Evolutionary conservation across 2,329 filamentous ascomycete genomes (phyloP).

Genomic region (Trichophyton equinum): DNA sequence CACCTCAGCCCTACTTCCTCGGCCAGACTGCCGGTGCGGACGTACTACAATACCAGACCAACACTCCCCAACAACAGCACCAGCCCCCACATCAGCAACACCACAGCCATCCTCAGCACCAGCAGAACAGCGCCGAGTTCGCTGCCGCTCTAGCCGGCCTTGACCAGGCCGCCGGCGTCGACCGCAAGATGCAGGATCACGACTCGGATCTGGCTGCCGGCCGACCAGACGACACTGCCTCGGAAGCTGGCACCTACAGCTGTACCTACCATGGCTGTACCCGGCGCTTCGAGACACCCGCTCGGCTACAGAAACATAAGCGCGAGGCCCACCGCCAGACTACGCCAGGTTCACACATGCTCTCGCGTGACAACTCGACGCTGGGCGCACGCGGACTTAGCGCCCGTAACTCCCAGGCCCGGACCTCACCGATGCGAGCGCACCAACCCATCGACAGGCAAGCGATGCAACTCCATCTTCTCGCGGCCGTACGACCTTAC

Average conservation of each 20-base stretch:
- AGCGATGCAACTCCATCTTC: slow-evolving; percentile 88
- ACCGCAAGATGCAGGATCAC: slow-evolving; percentile 39
- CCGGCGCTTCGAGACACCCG: slow-evolving; percentile 74
- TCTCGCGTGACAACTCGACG: slow-evolving; percentile 36
- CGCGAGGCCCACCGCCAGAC: slow-evolving; percentile 77
- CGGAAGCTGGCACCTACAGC: slow-evolving; percentile 81
- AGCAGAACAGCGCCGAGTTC: slow-evolving; percentile 16
- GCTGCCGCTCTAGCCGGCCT: slow-evolving; percentile 16
- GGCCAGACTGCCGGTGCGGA: background rate
- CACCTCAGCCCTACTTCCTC: slow-evolving; percentile 9
- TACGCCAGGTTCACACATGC: slow-evolving; percentile 38
- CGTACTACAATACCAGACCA: slow-evolving; percentile 9
- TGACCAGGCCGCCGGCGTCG: slow-evolving; percentile 23
- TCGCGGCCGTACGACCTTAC: slow-evolving; percentile 94
- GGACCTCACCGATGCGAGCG: slow-evolving; percentile 88
- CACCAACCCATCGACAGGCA: slow-evolving; percentile 88
- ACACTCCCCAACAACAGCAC: slow-evolving; percentile 18
- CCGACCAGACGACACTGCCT: slow-evolving; percentile 52
- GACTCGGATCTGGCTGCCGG: background rate
- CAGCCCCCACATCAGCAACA: slow-evolving; percentile 14
- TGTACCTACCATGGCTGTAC: slow-evolving; percentile 91
- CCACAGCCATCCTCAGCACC: slow-evolving; percentile 3
- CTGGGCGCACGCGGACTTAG: slow-evolving; percentile 18
- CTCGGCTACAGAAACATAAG: slow-evolving; percentile 87
- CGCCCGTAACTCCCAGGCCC: slow-evolving; percentile 71